Evolutionary conservation across 805 yeast genomes (phyloP).

Genomic region (Ogataea pini): DNA sequence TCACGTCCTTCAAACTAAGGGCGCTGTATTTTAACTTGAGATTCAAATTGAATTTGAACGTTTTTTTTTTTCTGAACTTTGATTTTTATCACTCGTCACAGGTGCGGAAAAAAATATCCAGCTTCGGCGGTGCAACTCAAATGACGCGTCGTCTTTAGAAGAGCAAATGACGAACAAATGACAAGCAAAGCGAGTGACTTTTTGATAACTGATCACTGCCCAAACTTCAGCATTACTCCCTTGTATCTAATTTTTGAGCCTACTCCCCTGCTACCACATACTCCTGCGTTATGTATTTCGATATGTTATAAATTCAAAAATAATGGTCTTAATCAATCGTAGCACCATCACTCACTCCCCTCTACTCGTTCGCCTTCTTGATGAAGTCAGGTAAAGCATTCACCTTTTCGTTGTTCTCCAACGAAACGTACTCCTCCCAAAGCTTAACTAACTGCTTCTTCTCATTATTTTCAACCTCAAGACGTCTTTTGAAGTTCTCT

Average conservation of each 20-base stretch:
- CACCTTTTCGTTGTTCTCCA: slow-evolving; percentile 30
- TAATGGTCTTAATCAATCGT: not conserved
- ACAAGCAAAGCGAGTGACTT: not conserved
- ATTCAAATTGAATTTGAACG: not conserved
- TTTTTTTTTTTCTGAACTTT: not conserved
- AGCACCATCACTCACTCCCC: not conserved
- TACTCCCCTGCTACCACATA: too few species aligned
- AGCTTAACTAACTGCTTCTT: slow-evolving; percentile 56
- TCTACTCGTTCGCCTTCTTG: slow-evolving; percentile 12
- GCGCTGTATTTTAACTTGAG: not conserved
- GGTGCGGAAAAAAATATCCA: not conserved
- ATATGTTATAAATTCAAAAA: not conserved
- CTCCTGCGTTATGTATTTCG: too few species aligned
- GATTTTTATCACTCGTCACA: not conserved
- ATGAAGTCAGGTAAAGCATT: slow-evolving; percentile 23
- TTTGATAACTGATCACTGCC: too few species aligned
- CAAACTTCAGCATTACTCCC: too few species aligned
- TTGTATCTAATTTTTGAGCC: too few species aligned
- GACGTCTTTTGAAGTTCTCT: slow-evolving; percentile 49
- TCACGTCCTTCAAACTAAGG: not conserved
- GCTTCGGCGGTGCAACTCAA: slow-evolving; percentile 3
- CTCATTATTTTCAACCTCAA: slow-evolving; percentile 55
- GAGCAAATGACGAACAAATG: too few species aligned
- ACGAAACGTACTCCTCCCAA: slow-evolving; percentile 36
- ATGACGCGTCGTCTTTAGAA: slow-evolving; percentile 4